phyloP scores from a whole-genome alignment of 1,139 yeast species.

The Hemisphaericaspora xylofermentans region DNA sequence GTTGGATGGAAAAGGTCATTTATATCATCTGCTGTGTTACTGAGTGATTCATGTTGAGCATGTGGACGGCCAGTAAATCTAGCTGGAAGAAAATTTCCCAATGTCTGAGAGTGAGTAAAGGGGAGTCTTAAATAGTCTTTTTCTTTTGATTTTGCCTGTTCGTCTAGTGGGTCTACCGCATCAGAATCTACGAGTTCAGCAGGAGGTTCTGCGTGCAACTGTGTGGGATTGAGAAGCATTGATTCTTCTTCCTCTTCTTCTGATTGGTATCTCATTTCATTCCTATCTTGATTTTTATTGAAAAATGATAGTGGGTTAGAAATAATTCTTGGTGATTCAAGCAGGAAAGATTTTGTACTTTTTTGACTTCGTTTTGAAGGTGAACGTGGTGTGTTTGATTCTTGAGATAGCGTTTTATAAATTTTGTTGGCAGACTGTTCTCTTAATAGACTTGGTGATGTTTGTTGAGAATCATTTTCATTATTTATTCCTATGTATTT shows the following conservation, averaged over 20 bases:
- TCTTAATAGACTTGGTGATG: slow-evolving; percentile 6
- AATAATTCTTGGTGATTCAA: slow-evolving; percentile 23
- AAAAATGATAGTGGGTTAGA: slow-evolving; percentile 32
- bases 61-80: slow-evolving; percentile 15
- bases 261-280: slow-evolving; percentile 26
- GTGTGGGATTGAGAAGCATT: neutral
- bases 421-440: slow-evolving; percentile 7
- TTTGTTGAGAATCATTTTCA: neutral
- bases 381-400: slow-evolving; percentile 1
- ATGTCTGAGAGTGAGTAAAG: slow-evolving; percentile 11
- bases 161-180: neutral
- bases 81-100: slow-evolving; percentile 16
- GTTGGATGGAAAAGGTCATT: slow-evolving; percentile 10
- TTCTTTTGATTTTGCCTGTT: neutral
- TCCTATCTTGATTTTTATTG: slow-evolving; percentile 21
- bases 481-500: neutral
- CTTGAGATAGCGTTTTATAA: slow-evolving; percentile 7
- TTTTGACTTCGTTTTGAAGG: slow-evolving; percentile 1
- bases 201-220: neutral
- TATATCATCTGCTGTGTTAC: slow-evolving; percentile 3
- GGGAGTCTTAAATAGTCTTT: slow-evolving; percentile 1
- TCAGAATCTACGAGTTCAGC: neutral
- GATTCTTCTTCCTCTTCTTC: slow-evolving; percentile 26
- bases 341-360: slow-evolving; percentile 9
- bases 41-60: slow-evolving; percentile 6